These are phyloP conservation scores for Boletus calvinii DNA, from an alignment of 1,284 basidiomycete species.

Conservation along the genomic window DNA sequence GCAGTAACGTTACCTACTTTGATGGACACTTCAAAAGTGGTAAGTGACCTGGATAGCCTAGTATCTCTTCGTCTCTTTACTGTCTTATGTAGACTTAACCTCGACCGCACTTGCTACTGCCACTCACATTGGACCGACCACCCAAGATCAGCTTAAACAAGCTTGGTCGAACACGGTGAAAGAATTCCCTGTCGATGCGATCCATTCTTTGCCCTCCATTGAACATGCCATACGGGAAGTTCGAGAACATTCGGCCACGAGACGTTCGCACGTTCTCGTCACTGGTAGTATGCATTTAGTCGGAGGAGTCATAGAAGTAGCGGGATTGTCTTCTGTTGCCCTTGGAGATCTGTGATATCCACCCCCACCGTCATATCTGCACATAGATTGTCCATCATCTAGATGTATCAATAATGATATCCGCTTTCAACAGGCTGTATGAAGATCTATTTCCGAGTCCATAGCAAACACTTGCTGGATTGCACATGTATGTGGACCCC, in stretches of 20 bases:
- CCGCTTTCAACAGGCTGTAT: conserved; percentile 35
- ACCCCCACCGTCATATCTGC: neutral
- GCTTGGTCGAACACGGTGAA: conserved; percentile 73
- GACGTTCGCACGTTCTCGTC: conserved; percentile 68
- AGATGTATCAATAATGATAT: conserved; percentile 5
- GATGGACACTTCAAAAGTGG: conserved; percentile 90
- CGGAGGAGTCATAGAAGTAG: conserved; percentile 92
- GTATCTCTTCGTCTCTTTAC: neutral
- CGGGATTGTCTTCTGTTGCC: conserved; percentile 67
- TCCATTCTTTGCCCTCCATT: conserved; percentile 85
- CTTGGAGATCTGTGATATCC: conserved; percentile 36
- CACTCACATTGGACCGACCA: conserved; percentile 67
- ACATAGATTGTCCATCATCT: conserved; percentile 5
- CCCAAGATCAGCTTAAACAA: conserved; percentile 73
- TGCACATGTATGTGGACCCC: neutral
- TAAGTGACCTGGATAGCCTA: conserved; percentile 40
- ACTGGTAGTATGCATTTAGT: conserved; percentile 94
- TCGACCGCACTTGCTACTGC: conserved; percentile 62
- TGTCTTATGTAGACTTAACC: conserved; percentile 60
- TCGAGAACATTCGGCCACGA: conserved; percentile 38
- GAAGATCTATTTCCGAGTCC: neutral
- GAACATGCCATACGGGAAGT: conserved; percentile 81
- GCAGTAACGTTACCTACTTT: conserved; percentile 92
- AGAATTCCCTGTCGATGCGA: conserved; percentile 53
- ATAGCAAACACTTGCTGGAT: neutral